A percentile compares a stretch with the other conserved stretches of the same genome.
phyloP scores from a whole-genome alignment of 1,139 yeast species.

The Geotrichum candidum region DNA sequence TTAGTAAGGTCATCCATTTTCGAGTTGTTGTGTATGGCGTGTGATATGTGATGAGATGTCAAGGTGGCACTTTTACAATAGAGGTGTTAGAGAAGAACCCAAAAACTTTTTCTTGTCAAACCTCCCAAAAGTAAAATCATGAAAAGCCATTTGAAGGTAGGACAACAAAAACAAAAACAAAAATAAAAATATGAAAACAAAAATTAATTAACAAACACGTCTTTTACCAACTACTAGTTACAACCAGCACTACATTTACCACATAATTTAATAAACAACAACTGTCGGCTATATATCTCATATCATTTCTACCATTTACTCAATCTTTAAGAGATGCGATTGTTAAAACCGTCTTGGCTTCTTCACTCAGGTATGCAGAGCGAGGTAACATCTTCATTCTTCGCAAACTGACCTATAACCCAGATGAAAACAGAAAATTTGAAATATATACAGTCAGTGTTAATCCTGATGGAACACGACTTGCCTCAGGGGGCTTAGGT shows the following conservation, averaged over 20 bases:
- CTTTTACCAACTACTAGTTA: neutral
- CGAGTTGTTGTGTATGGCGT: neutral
- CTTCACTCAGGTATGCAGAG: conserved; percentile 10
- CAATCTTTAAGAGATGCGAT: conserved; percentile 4
- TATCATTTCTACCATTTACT: neutral
- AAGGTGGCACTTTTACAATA: neutral
- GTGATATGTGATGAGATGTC: neutral
- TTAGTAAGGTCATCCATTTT: neutral
- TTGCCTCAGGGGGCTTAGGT: conserved; percentile 89
- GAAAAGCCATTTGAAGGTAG: neutral
- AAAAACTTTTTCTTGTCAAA: neutral
- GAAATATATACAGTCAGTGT: conserved; percentile 83
- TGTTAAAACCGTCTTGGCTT: conserved; percentile 17
- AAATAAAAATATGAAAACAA: neutral
- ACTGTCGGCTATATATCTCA: neutral
- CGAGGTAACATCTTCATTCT: neutral
- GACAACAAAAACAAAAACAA: neutral
- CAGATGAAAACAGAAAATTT: conserved; percentile 69
- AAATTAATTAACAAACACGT: neutral
- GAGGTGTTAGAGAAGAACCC: neutral
- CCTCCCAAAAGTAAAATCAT: conserved; percentile 5
- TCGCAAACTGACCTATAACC: conserved; percentile 18
- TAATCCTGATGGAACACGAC: conserved; percentile 71
- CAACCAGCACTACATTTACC: neutral
- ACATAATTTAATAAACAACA: neutral